Evolutionary conservation across 148 eudicot species (phyloP).

Genomic region (Beta vulgaris): DNA sequence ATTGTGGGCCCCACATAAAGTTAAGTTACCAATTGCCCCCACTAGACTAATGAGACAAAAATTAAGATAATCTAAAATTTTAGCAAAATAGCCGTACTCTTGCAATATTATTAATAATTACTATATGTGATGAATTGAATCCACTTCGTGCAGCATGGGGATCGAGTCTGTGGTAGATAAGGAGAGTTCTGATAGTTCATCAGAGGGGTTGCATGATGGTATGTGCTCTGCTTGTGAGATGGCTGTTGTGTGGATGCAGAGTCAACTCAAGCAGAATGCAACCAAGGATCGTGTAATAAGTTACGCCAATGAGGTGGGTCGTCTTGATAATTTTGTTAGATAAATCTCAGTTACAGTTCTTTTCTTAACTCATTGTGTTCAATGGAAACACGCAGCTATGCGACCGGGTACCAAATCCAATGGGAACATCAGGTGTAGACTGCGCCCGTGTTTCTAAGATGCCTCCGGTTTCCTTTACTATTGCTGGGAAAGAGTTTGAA

Average conservation of each 20-base stretch:
- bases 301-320: constrained; percentile 61
- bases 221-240: constrained; percentile 89
- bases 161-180: constrained; percentile 69
- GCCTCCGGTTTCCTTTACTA: constrained; percentile 80
- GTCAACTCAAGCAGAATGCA: constrained; percentile 64
- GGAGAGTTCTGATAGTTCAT: constrained; percentile 38
- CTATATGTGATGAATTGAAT: neutral
- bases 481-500: constrained; percentile 63
- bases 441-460: constrained; percentile 59
- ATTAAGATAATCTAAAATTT: too few relatives aligned
- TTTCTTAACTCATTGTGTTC: constrained; percentile 7
- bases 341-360: neutral
- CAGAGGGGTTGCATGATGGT: constrained; percentile 41
- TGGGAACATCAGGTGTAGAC: constrained; percentile 74
- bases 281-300: constrained; percentile 63
- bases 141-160: constrained; percentile 47
- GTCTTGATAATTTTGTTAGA: neutral
- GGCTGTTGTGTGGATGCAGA: constrained; percentile 90
- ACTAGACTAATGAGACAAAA: too few relatives aligned
- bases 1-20: too few relatives aligned
- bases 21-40: too few relatives aligned
- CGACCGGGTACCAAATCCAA: constrained; percentile 66
- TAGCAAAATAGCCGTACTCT: neutral
- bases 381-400: constrained; percentile 53
- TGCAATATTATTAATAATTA: neutral